A percentile compares a stretch with the other conserved stretches of the same genome.
Evolutionary conservation across 176 grass and related monocot genomes (phyloP).

Genomic region (Eragrostis curvula): DNA sequence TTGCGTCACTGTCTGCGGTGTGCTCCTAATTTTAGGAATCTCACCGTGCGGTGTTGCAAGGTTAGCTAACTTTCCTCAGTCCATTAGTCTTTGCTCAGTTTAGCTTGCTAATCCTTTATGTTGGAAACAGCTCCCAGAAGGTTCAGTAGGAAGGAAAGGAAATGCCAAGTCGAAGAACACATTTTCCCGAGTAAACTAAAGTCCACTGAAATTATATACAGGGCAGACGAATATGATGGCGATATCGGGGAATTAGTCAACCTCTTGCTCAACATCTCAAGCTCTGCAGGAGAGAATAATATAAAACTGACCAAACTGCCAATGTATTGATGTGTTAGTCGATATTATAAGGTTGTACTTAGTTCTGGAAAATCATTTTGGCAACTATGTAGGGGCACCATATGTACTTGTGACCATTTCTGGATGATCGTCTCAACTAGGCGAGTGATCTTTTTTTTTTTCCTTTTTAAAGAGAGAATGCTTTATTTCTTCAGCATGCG

Average conservation of each 20-base stretch:
- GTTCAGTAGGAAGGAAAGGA: not conserved
- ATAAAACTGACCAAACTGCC: not conserved
- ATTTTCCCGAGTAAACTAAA: not conserved
- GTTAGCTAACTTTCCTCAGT: not conserved
- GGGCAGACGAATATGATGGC: not conserved
- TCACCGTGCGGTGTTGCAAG: not conserved
- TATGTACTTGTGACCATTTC: no score
- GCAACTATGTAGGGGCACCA: no score
- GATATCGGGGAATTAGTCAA: not conserved
- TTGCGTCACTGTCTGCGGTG: not conserved
- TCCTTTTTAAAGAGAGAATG: no score
- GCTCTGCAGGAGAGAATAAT: not conserved
- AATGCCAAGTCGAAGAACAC: not conserved
- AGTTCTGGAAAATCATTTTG: no score
- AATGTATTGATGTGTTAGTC: no score
- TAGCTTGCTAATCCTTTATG: not conserved
- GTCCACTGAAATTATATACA: not conserved
- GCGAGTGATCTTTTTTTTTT: no score
- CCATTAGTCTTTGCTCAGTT: not conserved
- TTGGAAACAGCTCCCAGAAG: not conserved
- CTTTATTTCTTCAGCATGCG: no score
- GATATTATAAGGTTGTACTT: no score
- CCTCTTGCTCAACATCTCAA: not conserved
- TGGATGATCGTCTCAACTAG: no score
- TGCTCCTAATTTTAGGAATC: not conserved